phyloP scores from a whole-genome alignment of 2,329 filamentous ascomycete genomes.

The Talaromyces sp. region DNA sequence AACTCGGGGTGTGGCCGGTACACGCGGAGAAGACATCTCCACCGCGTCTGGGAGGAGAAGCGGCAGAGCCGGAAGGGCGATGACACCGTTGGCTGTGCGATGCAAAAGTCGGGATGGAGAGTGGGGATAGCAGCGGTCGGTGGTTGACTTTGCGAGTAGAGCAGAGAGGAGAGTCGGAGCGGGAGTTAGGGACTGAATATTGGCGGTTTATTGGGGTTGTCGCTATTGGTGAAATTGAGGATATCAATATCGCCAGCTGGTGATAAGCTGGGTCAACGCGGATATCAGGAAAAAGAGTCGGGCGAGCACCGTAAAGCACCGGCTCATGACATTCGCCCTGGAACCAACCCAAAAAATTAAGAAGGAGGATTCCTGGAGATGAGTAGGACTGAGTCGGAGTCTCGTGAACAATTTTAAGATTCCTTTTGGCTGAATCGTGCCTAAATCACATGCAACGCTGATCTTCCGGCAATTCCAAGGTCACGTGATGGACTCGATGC shows the following conservation, averaged over 20 bases:
- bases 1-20: slow-evolving; percentile 72
- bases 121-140: slow-evolving; percentile 14
- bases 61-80: slow-evolving; percentile 45
- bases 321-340: slow-evolving; percentile 4
- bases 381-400: background rate
- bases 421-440: background rate
- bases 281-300: slow-evolving; percentile 1
- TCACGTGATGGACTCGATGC: slow-evolving; percentile 4
- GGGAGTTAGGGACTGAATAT: slow-evolving; percentile 32
- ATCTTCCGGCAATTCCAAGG: slow-evolving; percentile 9
- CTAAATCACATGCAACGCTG: slow-evolving; percentile 13
- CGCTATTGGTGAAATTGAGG: background rate
- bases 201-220: slow-evolving; percentile 25
- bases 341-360: background rate
- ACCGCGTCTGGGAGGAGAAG: slow-evolving; percentile 37
- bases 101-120: slow-evolving; percentile 15
- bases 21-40: slow-evolving; percentile 50
- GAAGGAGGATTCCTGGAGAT: background rate
- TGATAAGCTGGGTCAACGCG: background rate
- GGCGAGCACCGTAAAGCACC: background rate
- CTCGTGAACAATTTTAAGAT: background rate
- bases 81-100: slow-evolving; percentile 28
- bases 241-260: background rate
- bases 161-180: slow-evolving; percentile 22
- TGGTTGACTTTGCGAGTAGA: slow-evolving; percentile 22